phyloP scores from a whole-genome alignment of 352 stramenopile genomes.

The Phytophthora pinifolia region DNA sequence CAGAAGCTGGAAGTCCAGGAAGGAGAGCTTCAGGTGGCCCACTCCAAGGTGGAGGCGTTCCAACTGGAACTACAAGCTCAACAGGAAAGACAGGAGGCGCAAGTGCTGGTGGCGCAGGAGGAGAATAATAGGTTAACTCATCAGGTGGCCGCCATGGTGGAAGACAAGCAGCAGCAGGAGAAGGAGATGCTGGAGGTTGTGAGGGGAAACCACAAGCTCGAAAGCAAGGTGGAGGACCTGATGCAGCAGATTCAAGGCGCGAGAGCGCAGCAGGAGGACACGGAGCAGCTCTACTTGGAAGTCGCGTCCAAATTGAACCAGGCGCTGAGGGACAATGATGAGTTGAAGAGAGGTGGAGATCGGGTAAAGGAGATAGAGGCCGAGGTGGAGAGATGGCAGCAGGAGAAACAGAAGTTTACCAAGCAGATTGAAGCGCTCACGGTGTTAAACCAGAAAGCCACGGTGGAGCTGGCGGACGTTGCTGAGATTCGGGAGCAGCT shows the following conservation, averaged over 20 bases:
- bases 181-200: conserved; percentile 31
- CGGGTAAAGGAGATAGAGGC: conserved; percentile 6
- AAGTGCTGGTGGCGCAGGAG: conserved; percentile 50
- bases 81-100: conserved; percentile 37
- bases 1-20: conserved; percentile 52
- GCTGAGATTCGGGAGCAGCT: conserved; percentile 46
- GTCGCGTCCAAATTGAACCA: conserved; percentile 63
- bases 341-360: conserved; percentile 23
- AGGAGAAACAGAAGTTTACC: conserved; percentile 22
- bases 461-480: conserved; percentile 31
- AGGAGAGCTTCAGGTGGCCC: conserved; percentile 43
- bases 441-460: conserved; percentile 16
- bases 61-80: conserved; percentile 47
- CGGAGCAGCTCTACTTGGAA: conserved; percentile 57
- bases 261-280: conserved; percentile 59
- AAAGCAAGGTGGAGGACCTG: conserved; percentile 44
- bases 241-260: conserved; percentile 40
- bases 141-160: conserved; percentile 40
- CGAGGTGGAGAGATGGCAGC: conserved; percentile 16
- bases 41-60: conserved; percentile 55
- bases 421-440: conserved; percentile 33
- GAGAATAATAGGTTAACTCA: conserved; percentile 55
- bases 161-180: conserved; percentile 59
- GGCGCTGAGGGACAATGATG: conserved; percentile 39
- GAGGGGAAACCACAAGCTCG: conserved; percentile 30